Conservation (phyloP, 768 basidiomycete species). For the Suillus tomentosus region DNA sequence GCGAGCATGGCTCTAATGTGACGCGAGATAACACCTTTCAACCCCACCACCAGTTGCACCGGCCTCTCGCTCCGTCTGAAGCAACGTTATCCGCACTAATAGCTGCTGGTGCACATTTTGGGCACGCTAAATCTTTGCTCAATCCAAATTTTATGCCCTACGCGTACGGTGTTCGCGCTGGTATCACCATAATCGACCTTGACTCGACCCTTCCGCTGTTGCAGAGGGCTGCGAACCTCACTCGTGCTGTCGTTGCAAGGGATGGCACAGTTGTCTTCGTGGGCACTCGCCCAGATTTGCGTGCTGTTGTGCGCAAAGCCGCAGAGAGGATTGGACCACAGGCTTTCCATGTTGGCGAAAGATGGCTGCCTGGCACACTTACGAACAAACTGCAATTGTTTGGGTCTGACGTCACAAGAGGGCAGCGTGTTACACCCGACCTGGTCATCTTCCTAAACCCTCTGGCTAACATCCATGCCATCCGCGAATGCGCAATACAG, state of each 20-base stretch:
- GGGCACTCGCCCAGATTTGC: constrained; percentile 81
- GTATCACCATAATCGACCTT: constrained; percentile 91
- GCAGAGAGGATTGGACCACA: constrained; percentile 77
- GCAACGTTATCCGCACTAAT: constrained; percentile 87
- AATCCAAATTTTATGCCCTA: constrained; percentile 91
- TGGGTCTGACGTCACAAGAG: constrained; percentile 53
- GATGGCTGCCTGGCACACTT: constrained; percentile 95
- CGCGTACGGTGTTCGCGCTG: constrained; percentile 89
- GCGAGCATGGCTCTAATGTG: constrained; percentile 77
- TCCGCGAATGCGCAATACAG: constrained; percentile 87
- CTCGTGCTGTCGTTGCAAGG: constrained; percentile 75
- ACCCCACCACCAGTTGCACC: constrained; percentile 69
- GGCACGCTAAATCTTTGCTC: constrained; percentile 82
- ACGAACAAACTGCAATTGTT: constrained; percentile 84
- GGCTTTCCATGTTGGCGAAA: constrained; percentile 82
- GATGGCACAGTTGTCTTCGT: constrained; percentile 90
- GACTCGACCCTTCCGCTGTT: constrained; percentile 92
- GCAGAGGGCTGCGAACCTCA: constrained; percentile 86
- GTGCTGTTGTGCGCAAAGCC: constrained; percentile 73
- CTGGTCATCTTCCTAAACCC: constrained; percentile 93
- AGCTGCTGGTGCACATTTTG: constrained; percentile 92
- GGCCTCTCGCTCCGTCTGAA: constrained; percentile 57
- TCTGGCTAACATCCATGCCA: constrained; percentile 77
- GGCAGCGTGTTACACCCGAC: constrained; percentile 72
- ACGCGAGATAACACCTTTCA: constrained; percentile 67